Percentiles rank a stretch among this genome's conserved stretches.
Conservation (phyloP, 352 stramenopile genomes). For the Pythium biforme region DNA sequence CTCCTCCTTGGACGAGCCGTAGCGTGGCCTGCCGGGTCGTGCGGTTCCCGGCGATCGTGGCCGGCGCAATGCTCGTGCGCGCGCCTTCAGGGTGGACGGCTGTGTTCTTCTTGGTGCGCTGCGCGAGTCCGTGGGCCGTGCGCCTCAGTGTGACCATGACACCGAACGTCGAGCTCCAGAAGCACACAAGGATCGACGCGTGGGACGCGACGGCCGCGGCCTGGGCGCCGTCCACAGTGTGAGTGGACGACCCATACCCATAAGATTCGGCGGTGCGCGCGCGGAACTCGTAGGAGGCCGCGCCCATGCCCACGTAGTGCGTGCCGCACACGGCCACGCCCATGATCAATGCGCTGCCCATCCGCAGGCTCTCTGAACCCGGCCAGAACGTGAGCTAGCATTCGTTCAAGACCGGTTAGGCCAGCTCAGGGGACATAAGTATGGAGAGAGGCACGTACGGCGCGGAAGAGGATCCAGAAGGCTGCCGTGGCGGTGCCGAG, state of each 20-base stretch:
- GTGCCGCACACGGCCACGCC: constrained; percentile 65
- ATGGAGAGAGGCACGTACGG: constrained; percentile 28
- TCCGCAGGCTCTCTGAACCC: constrained; percentile 44
- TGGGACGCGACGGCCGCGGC: constrained; percentile 45
- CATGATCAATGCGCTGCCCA: constrained; percentile 66
- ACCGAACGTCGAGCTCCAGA: constrained; percentile 35
- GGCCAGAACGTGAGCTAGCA: constrained; percentile 61
- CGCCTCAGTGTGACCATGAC: constrained; percentile 7
- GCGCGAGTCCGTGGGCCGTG: background rate
- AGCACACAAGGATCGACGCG: constrained; percentile 51
- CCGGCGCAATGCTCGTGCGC: constrained; percentile 4
- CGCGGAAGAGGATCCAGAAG: constrained; percentile 74
- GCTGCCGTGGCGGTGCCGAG: constrained; percentile 57
- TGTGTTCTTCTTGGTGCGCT: constrained; percentile 4
- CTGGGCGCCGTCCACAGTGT: constrained; percentile 30
- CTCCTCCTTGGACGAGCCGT: background rate
- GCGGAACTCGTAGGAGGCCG: constrained; percentile 44
- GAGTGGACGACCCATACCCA: background rate
- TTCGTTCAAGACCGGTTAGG: background rate
- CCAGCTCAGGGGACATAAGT: no score
- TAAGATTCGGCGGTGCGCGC: constrained; percentile 31
- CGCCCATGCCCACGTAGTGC: constrained; percentile 62
- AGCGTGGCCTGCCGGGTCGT: constrained; percentile 4
- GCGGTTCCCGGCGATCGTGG: background rate
- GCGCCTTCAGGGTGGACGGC: constrained; percentile 15